Evolutionary conservation across 805 yeast genomes (phyloP), one percentile per base, ranked within the genome.

Genomic region (Cyberlindnera veronae): DNA sequence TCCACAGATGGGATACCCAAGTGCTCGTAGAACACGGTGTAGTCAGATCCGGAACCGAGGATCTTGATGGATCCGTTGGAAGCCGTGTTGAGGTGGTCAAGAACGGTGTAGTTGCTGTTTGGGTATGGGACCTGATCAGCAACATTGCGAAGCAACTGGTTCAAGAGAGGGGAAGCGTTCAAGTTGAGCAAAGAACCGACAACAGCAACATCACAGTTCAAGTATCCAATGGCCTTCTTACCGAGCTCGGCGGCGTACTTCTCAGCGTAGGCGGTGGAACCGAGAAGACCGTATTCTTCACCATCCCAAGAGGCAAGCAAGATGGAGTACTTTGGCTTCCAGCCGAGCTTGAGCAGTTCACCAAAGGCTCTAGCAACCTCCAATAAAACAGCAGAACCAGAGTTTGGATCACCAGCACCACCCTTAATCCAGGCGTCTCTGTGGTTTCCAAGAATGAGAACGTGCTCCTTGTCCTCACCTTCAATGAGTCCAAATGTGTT

Each of bases 251-350:
- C 58, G 5, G 76, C 71, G 40, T 76, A 66, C 39, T 76, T 77
- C 59, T 84, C 91, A 21, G 85, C 91, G 68, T 71, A 83, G 45
- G 81, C 90, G 3, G 90, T 84, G 2, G 87, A 79, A 2, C 93
- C 93, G 17, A 84, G 51, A 23, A 84, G 64, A 1, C 81, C 89
- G 52, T 79, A 79, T 60, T 84, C 91, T 60, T 84, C 91, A 38
- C 87, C 91, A 57, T 84, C 93, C 87, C 89, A 84, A n/a, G 85
- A 77, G 1, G 84, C 86, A 41, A 84, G 69, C 34, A 77, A 61
- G 37, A 84, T 78, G 1, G 85, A 72, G 54, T 86, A 68, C 36
- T 69, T 60, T 26, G 90, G 90, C 52, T 73, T 71, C 83, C 84
- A 84, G 8, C 87, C 88, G 1, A 56, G 47, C 45, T 71, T 64